A percentile compares a stretch with the other conserved stretches of the same genome.
Evolutionary conservation across 2,329 filamentous ascomycete species (phyloP).

Genomic region (Arachnopeziza araneosa): DNA sequence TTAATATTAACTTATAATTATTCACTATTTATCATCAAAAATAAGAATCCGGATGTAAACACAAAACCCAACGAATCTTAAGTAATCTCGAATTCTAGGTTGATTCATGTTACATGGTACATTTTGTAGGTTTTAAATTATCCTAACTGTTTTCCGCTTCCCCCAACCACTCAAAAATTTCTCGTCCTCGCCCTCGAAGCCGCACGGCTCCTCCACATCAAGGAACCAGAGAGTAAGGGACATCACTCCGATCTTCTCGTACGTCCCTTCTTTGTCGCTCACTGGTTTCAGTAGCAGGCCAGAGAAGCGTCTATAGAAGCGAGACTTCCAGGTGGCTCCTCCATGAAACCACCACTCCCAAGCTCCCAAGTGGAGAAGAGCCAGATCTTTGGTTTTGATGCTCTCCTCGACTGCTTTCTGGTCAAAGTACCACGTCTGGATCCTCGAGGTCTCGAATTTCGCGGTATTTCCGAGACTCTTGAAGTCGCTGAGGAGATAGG

Average conservation of each 20-base stretch:
- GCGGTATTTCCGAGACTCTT: neutral
- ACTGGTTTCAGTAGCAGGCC: neutral
- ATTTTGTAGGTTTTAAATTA: neutral
- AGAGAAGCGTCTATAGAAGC: neutral
- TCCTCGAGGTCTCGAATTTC: neutral
- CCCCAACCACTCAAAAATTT: neutral
- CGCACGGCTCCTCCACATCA: neutral
- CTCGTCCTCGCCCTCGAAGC: neutral
- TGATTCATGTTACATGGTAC: too few species aligned
- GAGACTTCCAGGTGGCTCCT: neutral
- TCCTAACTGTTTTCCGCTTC: neutral
- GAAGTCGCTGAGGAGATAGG: neutral
- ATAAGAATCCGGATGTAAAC: too few species aligned
- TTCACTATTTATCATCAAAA: too few species aligned
- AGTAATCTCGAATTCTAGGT: too few species aligned
- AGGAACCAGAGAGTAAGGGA: neutral
- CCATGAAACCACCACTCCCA: neutral
- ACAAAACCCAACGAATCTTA: too few species aligned
- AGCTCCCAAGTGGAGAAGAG: neutral
- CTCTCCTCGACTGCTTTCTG: neutral
- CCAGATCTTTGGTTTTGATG: neutral
- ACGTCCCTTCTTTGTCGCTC: neutral
- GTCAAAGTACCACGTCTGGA: neutral
- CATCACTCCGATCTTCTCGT: neutral
- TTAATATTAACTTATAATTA: too few species aligned